Conservation (phyloP, 1,284 basidiomycete species). For the Mycena sp. region DNA sequence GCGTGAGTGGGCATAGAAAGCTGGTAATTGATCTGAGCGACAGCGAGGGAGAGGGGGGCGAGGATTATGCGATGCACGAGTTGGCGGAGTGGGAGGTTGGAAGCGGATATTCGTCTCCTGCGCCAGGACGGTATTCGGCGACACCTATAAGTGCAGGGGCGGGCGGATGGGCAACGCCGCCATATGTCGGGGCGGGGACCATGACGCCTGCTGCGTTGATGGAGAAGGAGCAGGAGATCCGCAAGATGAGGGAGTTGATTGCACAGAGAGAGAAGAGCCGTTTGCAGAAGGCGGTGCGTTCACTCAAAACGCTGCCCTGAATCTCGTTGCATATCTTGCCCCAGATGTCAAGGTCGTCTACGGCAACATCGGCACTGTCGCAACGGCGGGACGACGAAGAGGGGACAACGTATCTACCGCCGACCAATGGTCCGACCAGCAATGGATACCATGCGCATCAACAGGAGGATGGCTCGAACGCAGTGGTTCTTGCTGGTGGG, state of each 20-base stretch:
- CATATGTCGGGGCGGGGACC: conserved; percentile 1
- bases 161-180: conserved; percentile 27
- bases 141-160: conserved; percentile 1
- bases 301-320: background rate
- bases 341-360: conserved; percentile 30
- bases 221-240: conserved; percentile 76
- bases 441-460: conserved; percentile 12
- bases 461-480: conserved; percentile 2
- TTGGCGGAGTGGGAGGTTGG: conserved; percentile 17
- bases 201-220: conserved; percentile 56
- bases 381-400: conserved; percentile 3
- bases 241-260: conserved; percentile 72
- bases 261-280: conserved; percentile 66
- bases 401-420: background rate
- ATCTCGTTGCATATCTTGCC: conserved; percentile 15
- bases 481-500: conserved; percentile 1
- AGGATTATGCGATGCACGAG: conserved; percentile 38
- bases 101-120: conserved; percentile 29
- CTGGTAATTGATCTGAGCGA: conserved; percentile 84
- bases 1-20: conserved; percentile 61
- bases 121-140: conserved; percentile 29
- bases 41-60: conserved; percentile 66
- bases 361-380: conserved; percentile 2
- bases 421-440: conserved; percentile 7
- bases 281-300: conserved; percentile 61